Conservation (phyloP, 768 basidiomycete species). For the Vishniacozyma victoriae region DNA sequence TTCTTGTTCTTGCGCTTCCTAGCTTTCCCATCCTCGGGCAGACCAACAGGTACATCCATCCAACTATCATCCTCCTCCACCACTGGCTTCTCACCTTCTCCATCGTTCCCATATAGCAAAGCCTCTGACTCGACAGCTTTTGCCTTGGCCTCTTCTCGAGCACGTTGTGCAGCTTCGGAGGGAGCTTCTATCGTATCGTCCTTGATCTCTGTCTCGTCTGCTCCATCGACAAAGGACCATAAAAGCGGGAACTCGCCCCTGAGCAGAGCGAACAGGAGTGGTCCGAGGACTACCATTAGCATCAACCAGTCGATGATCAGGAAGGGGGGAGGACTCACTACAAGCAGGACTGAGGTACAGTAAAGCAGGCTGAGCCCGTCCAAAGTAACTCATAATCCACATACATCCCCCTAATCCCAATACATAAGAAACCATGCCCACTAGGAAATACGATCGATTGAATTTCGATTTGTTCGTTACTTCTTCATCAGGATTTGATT, state of each 20-base stretch:
- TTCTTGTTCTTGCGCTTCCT: slow-evolving; percentile 14
- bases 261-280: slow-evolving; percentile 56
- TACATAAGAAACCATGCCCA: slow-evolving; percentile 65
- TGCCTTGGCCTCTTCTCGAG: slow-evolving; percentile 14
- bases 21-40: slow-evolving; percentile 7
- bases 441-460: slow-evolving; percentile 68
- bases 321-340: slow-evolving; percentile 42
- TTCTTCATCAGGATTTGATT: slow-evolving; percentile 21
- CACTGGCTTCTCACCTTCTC: slow-evolving; percentile 1
- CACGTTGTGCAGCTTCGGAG: slow-evolving; percentile 30
- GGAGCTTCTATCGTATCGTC: slow-evolving; percentile 33
- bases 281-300: slow-evolving; percentile 56
- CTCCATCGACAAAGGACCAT: slow-evolving; percentile 65
- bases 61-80: slow-evolving; percentile 38
- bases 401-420: slow-evolving; percentile 70
- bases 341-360: slow-evolving; percentile 67
- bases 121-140: background rate
- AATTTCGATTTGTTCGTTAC: slow-evolving; percentile 48
- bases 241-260: slow-evolving; percentile 66
- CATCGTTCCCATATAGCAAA: background rate
- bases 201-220: slow-evolving; percentile 27
- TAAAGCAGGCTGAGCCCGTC: slow-evolving; percentile 79
- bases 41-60: slow-evolving; percentile 16
- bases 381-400: slow-evolving; percentile 72
- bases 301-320: no score